These are phyloP conservation scores for Ganoderma sinense DNA, from an alignment of 1,284 basidiomycete species.

Conservation along the genomic window DNA sequence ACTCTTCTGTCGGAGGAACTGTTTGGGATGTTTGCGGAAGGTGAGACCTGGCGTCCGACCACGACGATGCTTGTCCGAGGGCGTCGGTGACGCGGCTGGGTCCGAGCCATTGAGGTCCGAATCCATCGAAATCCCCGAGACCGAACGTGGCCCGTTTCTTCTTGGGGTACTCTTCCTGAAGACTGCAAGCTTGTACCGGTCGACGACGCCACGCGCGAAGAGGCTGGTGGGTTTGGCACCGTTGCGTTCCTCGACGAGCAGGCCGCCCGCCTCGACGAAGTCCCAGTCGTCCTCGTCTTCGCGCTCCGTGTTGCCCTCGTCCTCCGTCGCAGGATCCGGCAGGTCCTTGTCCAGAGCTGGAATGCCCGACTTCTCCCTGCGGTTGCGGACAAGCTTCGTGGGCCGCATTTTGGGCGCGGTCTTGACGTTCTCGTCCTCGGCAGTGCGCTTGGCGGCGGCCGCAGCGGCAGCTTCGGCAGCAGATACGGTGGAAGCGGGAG, in stretches of 20 bases:
- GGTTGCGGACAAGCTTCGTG: conserved; percentile 43
- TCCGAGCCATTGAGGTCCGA: conserved; percentile 49
- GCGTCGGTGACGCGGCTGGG: conserved; percentile 51
- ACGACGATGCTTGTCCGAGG: conserved; percentile 65
- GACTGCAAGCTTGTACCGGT: conserved; percentile 81
- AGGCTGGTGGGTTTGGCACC: conserved; percentile 78
- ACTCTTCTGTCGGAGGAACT: conserved; percentile 74
- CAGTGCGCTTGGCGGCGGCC: conserved; percentile 26
- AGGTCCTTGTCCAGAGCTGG: conserved; percentile 76
- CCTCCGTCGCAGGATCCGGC: conserved; percentile 63
- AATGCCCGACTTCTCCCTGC: conserved; percentile 82
- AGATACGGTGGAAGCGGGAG: conserved; percentile 6
- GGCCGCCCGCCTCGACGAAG: conserved; percentile 72
- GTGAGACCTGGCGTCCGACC: conserved; percentile 70
- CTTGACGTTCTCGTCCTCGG: conserved; percentile 29
- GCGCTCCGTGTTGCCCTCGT: conserved; percentile 57
- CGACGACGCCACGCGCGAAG: conserved; percentile 85
- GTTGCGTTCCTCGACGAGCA: conserved; percentile 79
- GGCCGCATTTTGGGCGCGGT: conserved; percentile 41
- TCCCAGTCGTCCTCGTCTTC: conserved; percentile 88
- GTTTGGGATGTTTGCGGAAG: conserved; percentile 74
- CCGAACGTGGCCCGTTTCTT: conserved; percentile 48
- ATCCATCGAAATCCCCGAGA: conserved; percentile 65
- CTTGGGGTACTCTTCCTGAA: conserved; percentile 81
- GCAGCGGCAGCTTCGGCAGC: conserved; percentile 27